These are phyloP conservation scores for Yueomyces sinensis DNA, from an alignment of 805 yeast genomes.

Conservation along the genomic window DNA sequence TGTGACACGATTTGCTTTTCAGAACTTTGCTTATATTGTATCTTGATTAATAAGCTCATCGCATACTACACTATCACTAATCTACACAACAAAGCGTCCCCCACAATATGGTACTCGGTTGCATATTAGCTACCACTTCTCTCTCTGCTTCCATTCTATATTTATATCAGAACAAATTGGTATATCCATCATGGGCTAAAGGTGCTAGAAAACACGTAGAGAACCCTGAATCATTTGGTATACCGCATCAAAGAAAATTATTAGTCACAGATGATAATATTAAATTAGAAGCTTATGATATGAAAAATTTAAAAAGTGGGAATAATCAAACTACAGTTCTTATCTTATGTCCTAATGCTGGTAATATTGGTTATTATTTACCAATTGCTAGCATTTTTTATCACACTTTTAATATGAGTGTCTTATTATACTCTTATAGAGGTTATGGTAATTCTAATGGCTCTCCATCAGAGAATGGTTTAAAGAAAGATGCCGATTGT, in stretches of 20 bases:
- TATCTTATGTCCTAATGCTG: constrained; percentile 85
- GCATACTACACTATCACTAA: background rate
- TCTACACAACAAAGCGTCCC: background rate
- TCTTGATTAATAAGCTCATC: too few relatives aligned
- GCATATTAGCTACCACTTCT: constrained; percentile 22
- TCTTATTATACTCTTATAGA: constrained; percentile 74
- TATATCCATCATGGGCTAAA: constrained; percentile 77
- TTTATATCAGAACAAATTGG: constrained; percentile 46
- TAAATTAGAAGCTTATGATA: constrained; percentile 48
- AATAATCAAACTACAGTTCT: constrained; percentile 42
- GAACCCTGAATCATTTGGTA: constrained; percentile 57
- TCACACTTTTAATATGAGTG: constrained; percentile 53
- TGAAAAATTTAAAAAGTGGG: constrained; percentile 5
- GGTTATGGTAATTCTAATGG: constrained; percentile 86
- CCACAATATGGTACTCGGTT: too few relatives aligned
- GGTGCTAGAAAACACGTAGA: constrained; percentile 60
- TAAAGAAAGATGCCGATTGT: constrained; percentile 71
- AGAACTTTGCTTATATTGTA: too few relatives aligned
- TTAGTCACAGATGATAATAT: constrained; percentile 62
- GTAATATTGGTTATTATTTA: constrained; percentile 83
- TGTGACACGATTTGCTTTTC: background rate
- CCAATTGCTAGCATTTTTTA: constrained; percentile 68
- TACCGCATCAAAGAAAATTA: constrained; percentile 49
- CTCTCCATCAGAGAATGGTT: constrained; percentile 57
- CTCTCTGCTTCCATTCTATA: constrained; percentile 41